Percentiles rank a stretch among this genome's conserved stretches.
Conservation (phyloP, 2,329 filamentous ascomycete genomes). For the Nothophaeocryptopus gaeumannii region DNA sequence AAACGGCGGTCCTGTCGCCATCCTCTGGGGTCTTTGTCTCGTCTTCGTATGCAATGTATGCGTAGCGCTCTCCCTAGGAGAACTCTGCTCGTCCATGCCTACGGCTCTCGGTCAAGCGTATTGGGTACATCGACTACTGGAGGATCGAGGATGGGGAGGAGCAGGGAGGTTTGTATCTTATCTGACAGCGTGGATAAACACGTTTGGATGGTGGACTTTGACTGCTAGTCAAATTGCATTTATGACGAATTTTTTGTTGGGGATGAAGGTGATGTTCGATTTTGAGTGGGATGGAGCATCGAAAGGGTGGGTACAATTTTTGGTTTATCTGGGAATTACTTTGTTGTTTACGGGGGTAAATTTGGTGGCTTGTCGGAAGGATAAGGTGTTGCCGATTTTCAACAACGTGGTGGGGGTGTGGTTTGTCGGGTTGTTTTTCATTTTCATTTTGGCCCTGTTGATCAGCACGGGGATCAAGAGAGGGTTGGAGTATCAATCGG, state of each 20-base stretch:
- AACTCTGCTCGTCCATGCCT: slow-evolving; percentile 58
- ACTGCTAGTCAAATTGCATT: slow-evolving; percentile 57
- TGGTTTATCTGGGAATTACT: slow-evolving; percentile 55
- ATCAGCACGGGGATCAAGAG: slow-evolving; percentile 51
- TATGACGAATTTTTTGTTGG: slow-evolving; percentile 57
- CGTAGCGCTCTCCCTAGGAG: slow-evolving; percentile 55
- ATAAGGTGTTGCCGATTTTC: slow-evolving; percentile 50
- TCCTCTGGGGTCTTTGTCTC: slow-evolving; percentile 56
- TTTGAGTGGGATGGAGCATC: slow-evolving; percentile 46
- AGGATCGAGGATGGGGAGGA: slow-evolving; percentile 18
- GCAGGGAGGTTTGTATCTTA: slow-evolving; percentile 53
- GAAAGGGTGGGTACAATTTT: slow-evolving; percentile 54
- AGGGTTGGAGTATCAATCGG: slow-evolving; percentile 48
- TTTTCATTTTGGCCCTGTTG: slow-evolving; percentile 52
- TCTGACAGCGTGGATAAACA: slow-evolving; percentile 60
- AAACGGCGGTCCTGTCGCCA: slow-evolving; percentile 54
- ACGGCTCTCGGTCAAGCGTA: slow-evolving; percentile 60
- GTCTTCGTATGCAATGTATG: slow-evolving; percentile 51
- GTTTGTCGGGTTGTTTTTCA: slow-evolving; percentile 53
- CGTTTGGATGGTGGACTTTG: slow-evolving; percentile 59
- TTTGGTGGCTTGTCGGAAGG: slow-evolving; percentile 51
- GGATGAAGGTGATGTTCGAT: slow-evolving; percentile 56
- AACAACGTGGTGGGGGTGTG: slow-evolving; percentile 57
- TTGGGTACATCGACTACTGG: slow-evolving; percentile 51
- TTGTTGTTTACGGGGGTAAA: slow-evolving; percentile 51